Conservation (phyloP, 2,329 filamentous ascomycete genomes). For the Dryadomyces quercivorus region DNA sequence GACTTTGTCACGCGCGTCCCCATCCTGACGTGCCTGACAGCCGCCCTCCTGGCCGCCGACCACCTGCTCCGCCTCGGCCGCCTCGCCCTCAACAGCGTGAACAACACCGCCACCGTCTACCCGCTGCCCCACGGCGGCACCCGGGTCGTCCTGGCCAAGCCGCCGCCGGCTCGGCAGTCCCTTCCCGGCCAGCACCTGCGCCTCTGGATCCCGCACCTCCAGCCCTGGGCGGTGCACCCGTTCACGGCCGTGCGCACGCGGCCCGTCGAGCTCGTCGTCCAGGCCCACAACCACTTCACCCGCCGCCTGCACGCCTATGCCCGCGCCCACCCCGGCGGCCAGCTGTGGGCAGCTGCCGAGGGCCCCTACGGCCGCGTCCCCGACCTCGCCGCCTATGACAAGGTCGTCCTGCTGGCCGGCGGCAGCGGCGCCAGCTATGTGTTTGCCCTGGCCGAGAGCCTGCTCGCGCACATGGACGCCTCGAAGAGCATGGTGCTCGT, state of each 20-base stretch:
- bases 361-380: slow-evolving; percentile 47
- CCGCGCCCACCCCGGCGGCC: slow-evolving; percentile 31
- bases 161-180: too few species aligned
- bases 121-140: slow-evolving; percentile 42
- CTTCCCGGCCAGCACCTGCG: slow-evolving; percentile 49
- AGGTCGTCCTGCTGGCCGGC: slow-evolving; percentile 46
- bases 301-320: slow-evolving; percentile 40
- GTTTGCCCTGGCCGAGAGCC: slow-evolving; percentile 33
- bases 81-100: slow-evolving; percentile 30
- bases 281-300: slow-evolving; percentile 47
- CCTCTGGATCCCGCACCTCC: slow-evolving; percentile 48
- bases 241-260: slow-evolving; percentile 45
- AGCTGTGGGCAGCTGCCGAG: slow-evolving; percentile 40
- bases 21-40: slow-evolving; percentile 28
- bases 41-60: slow-evolving; percentile 37
- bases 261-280: slow-evolving; percentile 46
- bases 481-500: slow-evolving; percentile 31
- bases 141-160: slow-evolving; percentile 39
- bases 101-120: slow-evolving; percentile 39
- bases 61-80: slow-evolving; percentile 33
- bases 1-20: slow-evolving; percentile 27
- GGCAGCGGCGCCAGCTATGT: slow-evolving; percentile 50
- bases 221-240: slow-evolving; percentile 46
- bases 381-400: slow-evolving; percentile 38
- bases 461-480: slow-evolving; percentile 28